Evolutionary conservation across 2,329 filamentous ascomycete genomes (phyloP), one percentile per base, ranked within the genome.

Genomic region (Apiospora phragmitis): DNA sequence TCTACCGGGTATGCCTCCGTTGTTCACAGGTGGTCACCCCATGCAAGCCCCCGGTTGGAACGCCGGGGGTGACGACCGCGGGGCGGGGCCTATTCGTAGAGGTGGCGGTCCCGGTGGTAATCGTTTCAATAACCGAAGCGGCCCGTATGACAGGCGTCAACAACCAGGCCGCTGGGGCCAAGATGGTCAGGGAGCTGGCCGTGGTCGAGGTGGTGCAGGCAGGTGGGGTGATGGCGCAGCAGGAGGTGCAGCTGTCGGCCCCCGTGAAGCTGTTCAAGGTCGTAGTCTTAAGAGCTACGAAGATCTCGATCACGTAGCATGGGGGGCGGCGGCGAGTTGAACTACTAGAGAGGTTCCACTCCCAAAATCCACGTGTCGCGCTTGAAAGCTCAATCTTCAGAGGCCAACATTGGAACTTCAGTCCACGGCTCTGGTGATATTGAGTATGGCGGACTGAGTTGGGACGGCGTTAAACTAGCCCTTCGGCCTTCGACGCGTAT

Each of bases 271-370:
- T 14, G 94, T 97, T 0, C 94, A 97, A 75, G 96, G 96, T 6
- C 90, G 96, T 70, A 97, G 93, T 72, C 84, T 99, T 74, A 97
- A 97, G 87, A 98, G 94, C 81, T 99, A 99, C 79, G 97, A 99
- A 81, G 96, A 99, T 79, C 85, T 99, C 32, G 96, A 99, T 83
- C 95, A 97, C 65, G 92, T 92, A 71, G 90, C 90, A 47, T 91
- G 18, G 86, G 89, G 45, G 93, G 92, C 51, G 90, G 92, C 51
- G 93, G 93, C 38, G 95, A 98, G 83, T 85, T 98, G 77, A 97
- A 98, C 82, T 98, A 98, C 79, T 98, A 87, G 55, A 62, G 55
- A 62, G 55, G 55, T 62, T 62, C 32, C 32, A 38, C 55, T 62
- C 55, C 55, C 55, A 21, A 62, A 38, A 62, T 32, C 32, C 38